Evolutionary conservation across 805 yeast species (phyloP), one percentile per base, ranked within the genome.

Genomic region (Cephaloascus fragrans): DNA sequence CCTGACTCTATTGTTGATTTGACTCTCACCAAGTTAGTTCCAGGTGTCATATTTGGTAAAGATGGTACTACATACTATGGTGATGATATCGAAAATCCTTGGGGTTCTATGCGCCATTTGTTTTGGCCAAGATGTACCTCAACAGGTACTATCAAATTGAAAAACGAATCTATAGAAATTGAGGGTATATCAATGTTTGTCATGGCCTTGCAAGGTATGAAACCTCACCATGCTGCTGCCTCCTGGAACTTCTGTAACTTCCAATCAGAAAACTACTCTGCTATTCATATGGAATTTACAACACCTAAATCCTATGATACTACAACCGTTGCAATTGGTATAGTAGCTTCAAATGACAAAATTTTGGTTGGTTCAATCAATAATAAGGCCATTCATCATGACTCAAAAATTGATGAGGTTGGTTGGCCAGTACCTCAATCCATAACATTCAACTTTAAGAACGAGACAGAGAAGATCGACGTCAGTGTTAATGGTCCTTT

Each of bases 171-270:
- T 28, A 50, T 42, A 40, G 50, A 48, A 10, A 56, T 74, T 38
- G 56, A 68, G 33, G 78, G 76, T 31, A 57, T 52, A 40, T 61
- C 87, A 37, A 83, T 93, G 95, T 89, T 79, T 55, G 96, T 90
- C 39, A 81, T 85, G 90, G 98, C 98, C 4, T 66, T 87, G 49
- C 98, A 93, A 67, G 97, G 97, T 44, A 89, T 93, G 97, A 93
- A 93, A 62, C 98, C 98, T 6, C 97, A 93, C 61, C 98, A 93
- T 62, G 96, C 97, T 28, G 98, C 98, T 41, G 86, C 95, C 44
- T 64, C 87, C 18, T 93, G 98, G 98, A 93, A 90, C 63, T 93
- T 93, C 57, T 62, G 85, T 45, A 83, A 86, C 62, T 90, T 84
- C 72, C 96, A 86, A 56, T 82, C 93, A 16, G 72, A 77, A 38